Evolutionary conservation across 257 asterid species (phyloP).

Genomic region (Phtheirospermum japonicum): DNA sequence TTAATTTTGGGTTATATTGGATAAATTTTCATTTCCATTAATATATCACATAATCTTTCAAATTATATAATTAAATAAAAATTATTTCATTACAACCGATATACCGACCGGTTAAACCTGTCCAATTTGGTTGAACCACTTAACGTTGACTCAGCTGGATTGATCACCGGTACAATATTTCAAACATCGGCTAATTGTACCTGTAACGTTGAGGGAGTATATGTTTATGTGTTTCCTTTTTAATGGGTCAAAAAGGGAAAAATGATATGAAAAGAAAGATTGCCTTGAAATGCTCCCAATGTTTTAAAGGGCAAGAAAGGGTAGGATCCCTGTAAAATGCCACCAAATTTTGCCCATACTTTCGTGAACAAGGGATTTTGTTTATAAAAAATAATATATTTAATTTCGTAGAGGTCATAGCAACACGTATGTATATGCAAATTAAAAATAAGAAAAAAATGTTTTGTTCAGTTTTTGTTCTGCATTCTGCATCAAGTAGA

Average conservation of each 20-base stretch:
- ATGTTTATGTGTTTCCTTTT: neutral
- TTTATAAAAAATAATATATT: slow-evolving; percentile 9
- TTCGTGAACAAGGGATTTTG: neutral
- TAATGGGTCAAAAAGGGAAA: neutral
- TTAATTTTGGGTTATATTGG: no score
- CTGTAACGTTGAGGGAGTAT: no score
- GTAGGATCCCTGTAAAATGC: slow-evolving; percentile 17
- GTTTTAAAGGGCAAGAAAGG: slow-evolving; percentile 12
- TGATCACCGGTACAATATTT: no score
- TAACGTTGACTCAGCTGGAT: no score
- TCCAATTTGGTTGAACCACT: no score
- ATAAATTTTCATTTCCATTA: no score
- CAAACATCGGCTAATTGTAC: no score
- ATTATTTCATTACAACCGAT: no score
- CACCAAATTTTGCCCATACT: slow-evolving; percentile 30
- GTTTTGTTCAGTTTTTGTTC: neutral
- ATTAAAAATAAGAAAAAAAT: neutral
- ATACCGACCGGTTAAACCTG: no score
- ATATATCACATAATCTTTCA: no score
- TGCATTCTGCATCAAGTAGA: neutral
- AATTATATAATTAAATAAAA: no score
- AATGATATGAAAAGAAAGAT: neutral
- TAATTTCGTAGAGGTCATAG: slow-evolving; percentile 10
- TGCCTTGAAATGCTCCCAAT: slow-evolving; percentile 9
- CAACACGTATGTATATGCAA: slow-evolving; percentile 13